Conservation (phyloP, 768 basidiomycete species). For the Kwoniella botswanensis region DNA sequence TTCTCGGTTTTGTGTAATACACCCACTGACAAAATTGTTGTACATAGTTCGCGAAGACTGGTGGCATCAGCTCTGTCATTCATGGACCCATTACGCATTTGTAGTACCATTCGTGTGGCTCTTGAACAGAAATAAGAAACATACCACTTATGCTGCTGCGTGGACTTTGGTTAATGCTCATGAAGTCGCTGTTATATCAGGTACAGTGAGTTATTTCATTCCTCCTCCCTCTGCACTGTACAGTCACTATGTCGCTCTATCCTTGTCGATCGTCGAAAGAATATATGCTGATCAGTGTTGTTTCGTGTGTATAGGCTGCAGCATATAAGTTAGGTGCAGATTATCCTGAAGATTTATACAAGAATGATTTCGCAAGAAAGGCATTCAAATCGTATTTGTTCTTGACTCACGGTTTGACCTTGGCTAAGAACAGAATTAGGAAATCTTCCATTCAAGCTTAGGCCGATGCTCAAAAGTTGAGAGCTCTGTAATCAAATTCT, state of each 20-base stretch:
- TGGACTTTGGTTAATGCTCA: slow-evolving; percentile 61
- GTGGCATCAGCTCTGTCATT: slow-evolving; percentile 59
- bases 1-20: not conserved
- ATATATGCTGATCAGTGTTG: not conserved
- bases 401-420: slow-evolving; percentile 54
- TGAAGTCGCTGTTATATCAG: slow-evolving; percentile 58
- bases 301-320: slow-evolving; percentile 45
- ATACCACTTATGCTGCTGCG: slow-evolving; percentile 58
- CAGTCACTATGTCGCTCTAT: no score
- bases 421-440: slow-evolving; percentile 42
- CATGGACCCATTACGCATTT: slow-evolving; percentile 57
- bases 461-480: not conserved
- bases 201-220: slow-evolving; percentile 24
- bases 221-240: not conserved
- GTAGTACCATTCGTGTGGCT: slow-evolving; percentile 59
- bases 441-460: slow-evolving; percentile 9
- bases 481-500: not conserved
- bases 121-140: slow-evolving; percentile 56
- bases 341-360: slow-evolving; percentile 59
- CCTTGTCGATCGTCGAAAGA: no score
- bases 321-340: slow-evolving; percentile 60
- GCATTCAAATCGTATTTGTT: slow-evolving; percentile 58
- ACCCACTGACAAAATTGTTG: not conserved
- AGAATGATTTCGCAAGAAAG: slow-evolving; percentile 58
- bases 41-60: slow-evolving; percentile 56